Conservation (phyloP, 345 rosid species). For the Toxicodendron radicans region DNA sequence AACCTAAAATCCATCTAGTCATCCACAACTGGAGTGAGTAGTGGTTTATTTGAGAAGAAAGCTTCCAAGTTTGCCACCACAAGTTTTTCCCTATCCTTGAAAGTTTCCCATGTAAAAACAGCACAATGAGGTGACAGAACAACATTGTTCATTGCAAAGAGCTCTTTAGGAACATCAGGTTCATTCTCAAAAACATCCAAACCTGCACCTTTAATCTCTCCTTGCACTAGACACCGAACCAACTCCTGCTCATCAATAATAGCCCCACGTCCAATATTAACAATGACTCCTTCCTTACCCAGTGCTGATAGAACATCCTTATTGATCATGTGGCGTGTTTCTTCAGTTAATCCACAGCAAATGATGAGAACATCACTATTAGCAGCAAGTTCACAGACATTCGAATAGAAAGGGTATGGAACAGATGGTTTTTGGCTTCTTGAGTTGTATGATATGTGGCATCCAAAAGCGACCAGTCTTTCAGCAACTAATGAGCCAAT, state of each 20-base stretch:
- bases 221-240: conserved; percentile 42
- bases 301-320: conserved; percentile 43
- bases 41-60: conserved; percentile 44
- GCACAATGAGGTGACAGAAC: conserved; percentile 48
- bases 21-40: conserved; percentile 26
- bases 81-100: conserved; percentile 25
- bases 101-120: conserved; percentile 38
- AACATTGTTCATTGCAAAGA: conserved; percentile 41
- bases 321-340: conserved; percentile 53
- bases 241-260: conserved; percentile 55
- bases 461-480: conserved; percentile 51
- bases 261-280: conserved; percentile 55
- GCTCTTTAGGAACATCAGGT: conserved; percentile 44
- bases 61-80: conserved; percentile 51
- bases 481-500: conserved; percentile 46
- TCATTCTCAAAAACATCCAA: conserved; percentile 65
- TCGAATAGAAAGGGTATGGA: conserved; percentile 36
- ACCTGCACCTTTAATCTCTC: conserved; percentile 56
- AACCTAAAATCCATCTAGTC: neutral
- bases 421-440: conserved; percentile 35
- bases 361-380: conserved; percentile 42
- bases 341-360: conserved; percentile 42
- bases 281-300: conserved; percentile 47
- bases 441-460: conserved; percentile 45
- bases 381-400: conserved; percentile 43